Percentiles rank a stretch among this genome's conserved stretches.
These are phyloP conservation scores for Asterionellopsis glacialis DNA, from an alignment of 108 stramenopile species.

Conservation along the genomic window DNA sequence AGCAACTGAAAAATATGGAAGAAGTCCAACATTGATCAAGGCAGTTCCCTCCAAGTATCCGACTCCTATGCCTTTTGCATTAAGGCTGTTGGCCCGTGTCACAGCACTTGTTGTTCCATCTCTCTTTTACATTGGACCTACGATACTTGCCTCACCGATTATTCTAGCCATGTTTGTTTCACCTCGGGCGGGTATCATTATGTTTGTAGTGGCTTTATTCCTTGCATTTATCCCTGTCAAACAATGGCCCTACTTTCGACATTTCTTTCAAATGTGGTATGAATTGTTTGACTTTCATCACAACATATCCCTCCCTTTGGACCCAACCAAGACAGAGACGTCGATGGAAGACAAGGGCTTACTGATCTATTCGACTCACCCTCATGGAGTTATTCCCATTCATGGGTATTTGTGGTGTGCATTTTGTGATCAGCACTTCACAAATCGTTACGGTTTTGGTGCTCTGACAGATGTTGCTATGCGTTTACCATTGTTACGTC, in stretches of 20 bases:
- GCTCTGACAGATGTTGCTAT: constrained; percentile 21
- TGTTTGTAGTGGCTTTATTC: constrained; percentile 2
- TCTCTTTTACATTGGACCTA: constrained; percentile 3
- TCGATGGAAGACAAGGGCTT: constrained; percentile 7
- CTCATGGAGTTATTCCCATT: constrained; percentile 29
- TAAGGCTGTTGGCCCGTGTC: background rate
- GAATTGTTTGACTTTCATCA: constrained; percentile 23
- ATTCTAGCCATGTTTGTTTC: background rate
- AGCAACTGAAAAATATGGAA: background rate
- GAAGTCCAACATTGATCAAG: constrained; percentile 7
- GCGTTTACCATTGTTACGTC: constrained; percentile 23
- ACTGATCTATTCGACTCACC: constrained; percentile 22
- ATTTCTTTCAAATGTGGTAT: constrained; percentile 22
- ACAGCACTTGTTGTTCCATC: background rate
- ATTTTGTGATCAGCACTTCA: constrained; percentile 22
- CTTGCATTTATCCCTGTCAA: constrained; percentile 11
- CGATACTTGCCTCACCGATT: background rate
- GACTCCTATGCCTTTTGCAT: background rate
- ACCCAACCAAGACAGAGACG: background rate
- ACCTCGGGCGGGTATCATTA: too few species aligned
- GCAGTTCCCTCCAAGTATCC: background rate
- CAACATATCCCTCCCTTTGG: constrained; percentile 8
- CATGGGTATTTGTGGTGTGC: constrained; percentile 24
- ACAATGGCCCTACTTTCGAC: constrained; percentile 14
- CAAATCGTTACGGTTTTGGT: constrained; percentile 18